Evolutionary conservation across 1,284 basidiomycete species (phyloP), one percentile per base, ranked within the genome.

Genomic region (Trametes pubescens): DNA sequence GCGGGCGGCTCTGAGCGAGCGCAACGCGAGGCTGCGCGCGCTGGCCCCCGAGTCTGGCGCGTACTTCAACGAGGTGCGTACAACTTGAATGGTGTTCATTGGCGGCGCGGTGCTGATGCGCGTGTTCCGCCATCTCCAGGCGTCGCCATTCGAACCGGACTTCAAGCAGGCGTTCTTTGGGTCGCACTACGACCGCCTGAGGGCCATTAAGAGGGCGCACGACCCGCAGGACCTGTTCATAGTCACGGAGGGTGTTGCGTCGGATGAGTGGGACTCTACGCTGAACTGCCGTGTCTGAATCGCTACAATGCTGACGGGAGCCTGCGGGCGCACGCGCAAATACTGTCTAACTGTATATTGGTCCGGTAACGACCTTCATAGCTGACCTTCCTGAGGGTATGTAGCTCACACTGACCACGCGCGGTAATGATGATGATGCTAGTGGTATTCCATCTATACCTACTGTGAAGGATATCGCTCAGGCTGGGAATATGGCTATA

Each of bases 181-280:
- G 0, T 63, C 74, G 1, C 80, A 85, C 64, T 84, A 84, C 59
- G 29, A 69, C 4, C 65, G 65, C 26, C 65, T 84, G 51, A 77
- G 76, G 62, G 67, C 54, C 1, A 81, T 85, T 73, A 85, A 84
- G 71, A 58, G 72, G 18, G 76, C 69, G 57, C 81, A 84, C 62
- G 84, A 85, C 67, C 79, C 80, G 0, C 53, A 73, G 8, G 75
- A 75, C 49, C 62, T 85, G n/a, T 85, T 84, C 67, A 69, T 81
- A 22, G 80, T 83, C 18, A 64, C 71, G 0, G 72, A 77, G 51
- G 84, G 83, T 1, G 81, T 84, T 4, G 81, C 81, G 2, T 81
- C 80, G 2, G 80, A 83, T 13, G 72, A 76, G 7, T 78, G 75
- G 76, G 74, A 76, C 51, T 57, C 59, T 18, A 57, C 68, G 4